Percentiles rank a stretch among this genome's conserved stretches.
These are phyloP conservation scores for Bullera alba DNA, from an alignment of 768 basidiomycete species.

Conservation along the genomic window DNA sequence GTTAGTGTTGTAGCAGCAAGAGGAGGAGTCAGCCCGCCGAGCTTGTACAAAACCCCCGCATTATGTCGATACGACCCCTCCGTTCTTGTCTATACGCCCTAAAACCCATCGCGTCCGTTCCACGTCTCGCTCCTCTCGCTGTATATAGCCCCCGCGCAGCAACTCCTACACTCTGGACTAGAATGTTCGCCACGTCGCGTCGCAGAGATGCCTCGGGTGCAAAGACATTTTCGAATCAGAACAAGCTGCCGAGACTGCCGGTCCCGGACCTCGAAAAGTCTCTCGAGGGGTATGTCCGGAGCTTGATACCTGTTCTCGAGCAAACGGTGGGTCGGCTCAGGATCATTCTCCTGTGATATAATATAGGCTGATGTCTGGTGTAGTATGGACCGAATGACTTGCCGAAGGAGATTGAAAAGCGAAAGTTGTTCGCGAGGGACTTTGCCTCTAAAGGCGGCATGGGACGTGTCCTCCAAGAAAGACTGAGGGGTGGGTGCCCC, in stretches of 20 bases:
- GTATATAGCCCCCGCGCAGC: too few species aligned
- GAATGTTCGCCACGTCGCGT: too few species aligned
- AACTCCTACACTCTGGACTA: background rate
- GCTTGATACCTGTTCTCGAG: constrained; percentile 68
- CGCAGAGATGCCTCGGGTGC: too few species aligned
- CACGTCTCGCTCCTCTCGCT: too few species aligned
- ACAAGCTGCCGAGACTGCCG: constrained; percentile 62
- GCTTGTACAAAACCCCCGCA: too few species aligned
- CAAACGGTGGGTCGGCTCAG: constrained; percentile 55
- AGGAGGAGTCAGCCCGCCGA: too few species aligned
- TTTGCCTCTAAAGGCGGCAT: constrained; percentile 59
- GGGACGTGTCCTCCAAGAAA: constrained; percentile 62
- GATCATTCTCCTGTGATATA: too few species aligned
- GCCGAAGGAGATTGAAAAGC: constrained; percentile 53
- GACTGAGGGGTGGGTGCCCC: constrained; percentile 58
- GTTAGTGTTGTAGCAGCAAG: too few species aligned
- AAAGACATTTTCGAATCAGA: constrained; percentile 41
- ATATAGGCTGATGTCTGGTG: constrained; percentile 25
- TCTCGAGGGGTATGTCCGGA: constrained; percentile 67
- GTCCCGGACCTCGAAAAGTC: constrained; percentile 71
- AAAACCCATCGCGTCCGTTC: too few species aligned
- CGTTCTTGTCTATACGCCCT: too few species aligned
- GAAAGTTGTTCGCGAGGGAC: constrained; percentile 59
- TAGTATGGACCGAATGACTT: constrained; percentile 55
- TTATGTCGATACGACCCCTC: too few species aligned